phyloP scores from a whole-genome alignment of 805 yeast genomes.

The Ogataea philodendri region DNA sequence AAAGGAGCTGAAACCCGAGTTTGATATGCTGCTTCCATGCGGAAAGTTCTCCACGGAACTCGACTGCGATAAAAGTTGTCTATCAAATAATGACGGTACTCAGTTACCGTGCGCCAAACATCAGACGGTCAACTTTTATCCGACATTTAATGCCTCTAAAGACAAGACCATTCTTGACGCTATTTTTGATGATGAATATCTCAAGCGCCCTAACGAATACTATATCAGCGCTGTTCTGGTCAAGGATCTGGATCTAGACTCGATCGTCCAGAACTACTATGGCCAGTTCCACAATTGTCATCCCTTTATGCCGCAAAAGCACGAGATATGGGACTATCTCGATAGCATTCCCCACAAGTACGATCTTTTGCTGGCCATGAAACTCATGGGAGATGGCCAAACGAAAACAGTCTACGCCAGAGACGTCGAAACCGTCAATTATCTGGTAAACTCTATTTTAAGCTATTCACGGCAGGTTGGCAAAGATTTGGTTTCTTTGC shows the following conservation, averaged over 20 bases:
- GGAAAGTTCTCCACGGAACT: conserved; percentile 24
- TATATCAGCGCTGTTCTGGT: conserved; percentile 32
- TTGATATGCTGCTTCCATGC: conserved; percentile 30
- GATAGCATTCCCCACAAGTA: conserved; percentile 34
- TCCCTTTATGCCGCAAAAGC: conserved; percentile 45
- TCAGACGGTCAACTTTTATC: conserved; percentile 27
- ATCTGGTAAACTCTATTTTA: conserved; percentile 34
- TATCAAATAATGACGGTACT: conserved; percentile 22
- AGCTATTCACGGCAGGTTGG: conserved; percentile 34
- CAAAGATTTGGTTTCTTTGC: conserved; percentile 44
- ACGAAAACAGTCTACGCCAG: conserved; percentile 34
- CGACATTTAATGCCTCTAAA: conserved; percentile 33
- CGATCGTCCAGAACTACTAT: conserved; percentile 36
- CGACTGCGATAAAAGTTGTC: conserved; percentile 29
- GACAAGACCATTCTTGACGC: conserved; percentile 26
- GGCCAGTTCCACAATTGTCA: conserved; percentile 41
- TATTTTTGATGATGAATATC: conserved; percentile 25
- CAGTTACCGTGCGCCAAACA: conserved; percentile 25
- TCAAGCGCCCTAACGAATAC: conserved; percentile 23
- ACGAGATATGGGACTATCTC: conserved; percentile 37
- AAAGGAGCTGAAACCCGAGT: conserved; percentile 8
- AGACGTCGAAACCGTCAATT: conserved; percentile 42
- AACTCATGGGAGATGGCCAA: conserved; percentile 50
- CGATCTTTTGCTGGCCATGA: conserved; percentile 47
- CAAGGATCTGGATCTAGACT: conserved; percentile 27